Evolutionary conservation across 352 stramenopile species (phyloP).

Genomic region (Phytophthora sojae): DNA sequence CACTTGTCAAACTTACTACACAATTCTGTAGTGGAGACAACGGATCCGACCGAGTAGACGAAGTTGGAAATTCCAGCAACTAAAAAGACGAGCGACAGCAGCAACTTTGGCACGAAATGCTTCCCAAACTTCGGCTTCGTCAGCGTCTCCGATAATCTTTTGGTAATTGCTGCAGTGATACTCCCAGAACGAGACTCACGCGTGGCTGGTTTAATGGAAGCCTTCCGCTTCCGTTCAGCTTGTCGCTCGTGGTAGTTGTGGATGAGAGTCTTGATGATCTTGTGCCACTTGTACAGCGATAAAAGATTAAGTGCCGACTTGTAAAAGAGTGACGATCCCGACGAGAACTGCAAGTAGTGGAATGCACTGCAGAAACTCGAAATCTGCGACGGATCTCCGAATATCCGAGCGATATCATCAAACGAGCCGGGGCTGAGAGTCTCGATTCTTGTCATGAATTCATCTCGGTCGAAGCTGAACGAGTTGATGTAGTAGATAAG

Average conservation of each 20-base stretch:
- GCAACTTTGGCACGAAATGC: conserved; percentile 29
- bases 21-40: conserved; percentile 38
- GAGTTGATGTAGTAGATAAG: conserved; percentile 42
- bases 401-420: conserved; percentile 48
- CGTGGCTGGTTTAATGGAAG: conserved; percentile 7
- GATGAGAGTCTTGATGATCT: conserved; percentile 49
- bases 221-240: conserved; percentile 16
- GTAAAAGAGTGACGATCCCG: conserved; percentile 29
- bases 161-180: conserved; percentile 15
- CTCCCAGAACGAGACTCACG: not conserved
- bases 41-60: conserved; percentile 42
- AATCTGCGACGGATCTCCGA: conserved; percentile 45
- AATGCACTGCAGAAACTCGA: conserved; percentile 49
- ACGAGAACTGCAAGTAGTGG: conserved; percentile 43
- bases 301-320: conserved; percentile 50
- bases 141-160: conserved; percentile 2
- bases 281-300: conserved; percentile 59
- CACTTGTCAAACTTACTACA: conserved; percentile 44
- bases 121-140: conserved; percentile 20
- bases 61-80: conserved; percentile 31
- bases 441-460: conserved; percentile 36
- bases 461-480: conserved; percentile 49
- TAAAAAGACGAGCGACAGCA: conserved; percentile 46
- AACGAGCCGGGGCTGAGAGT: conserved; percentile 26
- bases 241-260: conserved; percentile 37